These are phyloP conservation scores for Cicer judaicum DNA, from an alignment of 306 rosid genomes.

Conservation along the genomic window DNA sequence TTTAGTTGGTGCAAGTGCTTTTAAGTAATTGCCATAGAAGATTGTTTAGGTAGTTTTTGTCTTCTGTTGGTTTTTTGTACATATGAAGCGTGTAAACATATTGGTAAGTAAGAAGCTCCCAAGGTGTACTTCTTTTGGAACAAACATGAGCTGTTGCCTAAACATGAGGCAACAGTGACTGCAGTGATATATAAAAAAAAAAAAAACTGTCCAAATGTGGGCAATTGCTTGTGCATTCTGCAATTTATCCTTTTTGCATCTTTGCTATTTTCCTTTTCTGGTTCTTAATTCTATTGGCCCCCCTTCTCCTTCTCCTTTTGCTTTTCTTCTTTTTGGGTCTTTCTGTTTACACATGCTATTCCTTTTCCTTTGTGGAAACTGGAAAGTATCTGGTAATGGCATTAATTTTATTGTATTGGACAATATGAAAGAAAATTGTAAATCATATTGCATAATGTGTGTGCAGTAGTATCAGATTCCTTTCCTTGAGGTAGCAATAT, in stretches of 20 bases:
- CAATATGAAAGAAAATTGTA: background rate
- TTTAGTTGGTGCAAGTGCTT: constrained; percentile 37
- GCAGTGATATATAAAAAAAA: background rate
- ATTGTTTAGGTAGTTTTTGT: constrained; percentile 44
- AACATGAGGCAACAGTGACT: constrained; percentile 43
- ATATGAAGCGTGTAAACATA: constrained; percentile 33
- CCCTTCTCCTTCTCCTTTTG: background rate
- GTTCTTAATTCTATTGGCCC: background rate
- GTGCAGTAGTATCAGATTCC: constrained; percentile 5
- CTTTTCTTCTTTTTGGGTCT: constrained; percentile 40
- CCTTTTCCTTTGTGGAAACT: constrained; percentile 25
- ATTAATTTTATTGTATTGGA: background rate
- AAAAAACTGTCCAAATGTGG: constrained; percentile 16
- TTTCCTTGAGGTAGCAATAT: background rate
- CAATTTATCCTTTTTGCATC: constrained; percentile 26
- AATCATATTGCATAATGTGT: constrained; percentile 11
- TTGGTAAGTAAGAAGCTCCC: constrained; percentile 23
- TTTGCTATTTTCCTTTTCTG: background rate
- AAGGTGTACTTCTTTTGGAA: constrained; percentile 18
- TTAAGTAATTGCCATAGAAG: constrained; percentile 33
- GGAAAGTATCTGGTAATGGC: constrained; percentile 26
- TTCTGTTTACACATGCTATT: constrained; percentile 22
- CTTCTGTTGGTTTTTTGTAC: constrained; percentile 48
- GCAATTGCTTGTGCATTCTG: constrained; percentile 35
- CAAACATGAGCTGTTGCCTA: constrained; percentile 33